Evolutionary conservation across 208 protist species (phyloP).

Genomic region (Leishmania braziliensis): DNA sequence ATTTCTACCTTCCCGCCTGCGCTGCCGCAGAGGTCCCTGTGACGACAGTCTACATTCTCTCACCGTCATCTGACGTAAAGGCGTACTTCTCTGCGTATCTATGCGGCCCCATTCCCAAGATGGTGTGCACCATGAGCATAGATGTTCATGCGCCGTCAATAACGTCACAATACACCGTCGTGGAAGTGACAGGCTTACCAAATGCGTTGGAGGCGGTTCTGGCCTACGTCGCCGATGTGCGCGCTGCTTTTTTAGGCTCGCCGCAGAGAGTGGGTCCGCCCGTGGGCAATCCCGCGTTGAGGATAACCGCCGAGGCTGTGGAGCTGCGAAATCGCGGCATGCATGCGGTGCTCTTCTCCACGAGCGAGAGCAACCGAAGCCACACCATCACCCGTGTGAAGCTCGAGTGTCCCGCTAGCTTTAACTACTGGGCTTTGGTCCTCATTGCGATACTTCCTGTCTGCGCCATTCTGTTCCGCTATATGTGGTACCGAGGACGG

Average conservation of each 20-base stretch:
- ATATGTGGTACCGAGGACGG: slow-evolving; percentile 56
- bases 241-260: slow-evolving; percentile 16
- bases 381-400: slow-evolving; percentile 29
- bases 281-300: slow-evolving; percentile 9
- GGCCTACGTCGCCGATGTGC: slow-evolving; percentile 44
- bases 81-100: slow-evolving; percentile 18
- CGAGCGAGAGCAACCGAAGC: slow-evolving; percentile 36
- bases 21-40: slow-evolving; percentile 9
- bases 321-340: slow-evolving; percentile 34
- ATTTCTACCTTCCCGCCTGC: slow-evolving; percentile 50
- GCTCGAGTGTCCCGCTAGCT: slow-evolving; percentile 35
- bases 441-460: slow-evolving; percentile 54
- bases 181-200: slow-evolving; percentile 40
- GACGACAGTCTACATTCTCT: slow-evolving; percentile 36
- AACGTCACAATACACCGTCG: slow-evolving; percentile 17
- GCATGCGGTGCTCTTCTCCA: slow-evolving; percentile 48
- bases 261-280: slow-evolving; percentile 6
- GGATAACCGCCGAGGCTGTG: slow-evolving; percentile 21
- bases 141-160: slow-evolving; percentile 10
- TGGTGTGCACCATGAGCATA: slow-evolving; percentile 13
- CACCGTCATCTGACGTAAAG: slow-evolving; percentile 19
- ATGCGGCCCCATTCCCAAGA: background rate
- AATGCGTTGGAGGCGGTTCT: slow-evolving; percentile 52
- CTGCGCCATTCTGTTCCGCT: slow-evolving; percentile 51
- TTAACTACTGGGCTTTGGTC: slow-evolving; percentile 64